Conservation (phyloP, 2,329 filamentous ascomycete species). For the Colletotrichum musae region DNA sequence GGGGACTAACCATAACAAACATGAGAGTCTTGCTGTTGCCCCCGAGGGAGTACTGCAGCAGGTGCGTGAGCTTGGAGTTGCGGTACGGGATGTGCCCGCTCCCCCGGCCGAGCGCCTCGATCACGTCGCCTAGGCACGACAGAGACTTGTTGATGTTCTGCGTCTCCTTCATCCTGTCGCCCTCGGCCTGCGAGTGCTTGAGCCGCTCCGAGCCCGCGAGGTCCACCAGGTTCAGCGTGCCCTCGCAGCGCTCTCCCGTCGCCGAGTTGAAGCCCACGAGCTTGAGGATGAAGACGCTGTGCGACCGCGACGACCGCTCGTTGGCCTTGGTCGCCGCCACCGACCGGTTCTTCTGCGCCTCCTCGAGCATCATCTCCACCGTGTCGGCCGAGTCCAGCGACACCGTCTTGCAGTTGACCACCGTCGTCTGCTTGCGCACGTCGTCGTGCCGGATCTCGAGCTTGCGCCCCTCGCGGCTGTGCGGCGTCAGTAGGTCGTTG, state of each 20-base stretch:
- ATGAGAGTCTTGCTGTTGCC: conserved; percentile 98
- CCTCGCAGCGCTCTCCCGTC: conserved; percentile 88
- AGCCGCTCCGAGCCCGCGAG: conserved; percentile 93
- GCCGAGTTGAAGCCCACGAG: conserved; percentile 77
- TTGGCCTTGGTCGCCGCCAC: conserved; percentile 98
- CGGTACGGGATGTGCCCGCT: conserved; percentile 91
- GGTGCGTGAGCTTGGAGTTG: conserved; percentile 96
- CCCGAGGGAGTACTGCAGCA: conserved; percentile 93
- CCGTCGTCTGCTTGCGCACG: conserved; percentile 82
- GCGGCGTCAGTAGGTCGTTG: conserved; percentile 82
- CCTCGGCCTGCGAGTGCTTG: conserved; percentile 88
- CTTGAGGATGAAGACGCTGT: conserved; percentile 97
- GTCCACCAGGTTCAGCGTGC: conserved; percentile 95
- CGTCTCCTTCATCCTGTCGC: conserved; percentile 91
- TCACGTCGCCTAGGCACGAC: conserved; percentile 93
- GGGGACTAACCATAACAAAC: conserved; percentile 98
- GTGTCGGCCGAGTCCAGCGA: conserved; percentile 83
- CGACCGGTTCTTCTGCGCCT: conserved; percentile 88
- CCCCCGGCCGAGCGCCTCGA: conserved; percentile 89
- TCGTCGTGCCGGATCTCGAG: conserved; percentile 93
- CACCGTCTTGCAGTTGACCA: conserved; percentile 85
- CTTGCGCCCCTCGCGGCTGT: conserved; percentile 77
- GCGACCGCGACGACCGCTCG: conserved; percentile 92
- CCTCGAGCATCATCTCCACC: conserved; percentile 84
- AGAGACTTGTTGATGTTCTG: conserved; percentile 98